Conservation (phyloP, 176 grass and related monocot genomes). For the Oryza glumipatula region DNA sequence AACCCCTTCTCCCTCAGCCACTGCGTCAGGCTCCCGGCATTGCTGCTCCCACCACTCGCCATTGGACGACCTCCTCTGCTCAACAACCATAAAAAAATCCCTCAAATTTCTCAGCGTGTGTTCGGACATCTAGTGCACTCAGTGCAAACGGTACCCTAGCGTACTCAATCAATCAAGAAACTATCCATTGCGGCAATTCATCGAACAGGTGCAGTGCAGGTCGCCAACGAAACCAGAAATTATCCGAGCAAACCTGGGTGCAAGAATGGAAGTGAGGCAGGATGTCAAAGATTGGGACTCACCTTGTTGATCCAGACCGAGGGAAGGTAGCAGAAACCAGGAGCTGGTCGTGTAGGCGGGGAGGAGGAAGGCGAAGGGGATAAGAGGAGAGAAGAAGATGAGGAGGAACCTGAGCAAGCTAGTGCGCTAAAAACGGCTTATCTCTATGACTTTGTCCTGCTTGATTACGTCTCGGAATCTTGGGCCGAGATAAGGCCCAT, state of each 20-base stretch:
- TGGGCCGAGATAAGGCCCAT: not conserved
- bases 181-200: not conserved
- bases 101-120: not conserved
- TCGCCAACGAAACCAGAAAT: not conserved
- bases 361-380: not conserved
- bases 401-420: not conserved
- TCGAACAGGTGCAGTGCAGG: not conserved
- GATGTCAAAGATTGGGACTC: not conserved
- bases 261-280: not conserved
- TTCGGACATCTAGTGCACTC: too few relatives aligned
- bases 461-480: not conserved
- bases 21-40: slow-evolving; percentile 46
- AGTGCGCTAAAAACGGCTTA: not conserved
- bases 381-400: not conserved
- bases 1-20: slow-evolving; percentile 87
- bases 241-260: not conserved
- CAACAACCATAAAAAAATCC: not conserved
- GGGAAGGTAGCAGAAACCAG: not conserved
- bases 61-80: slow-evolving; percentile 26
- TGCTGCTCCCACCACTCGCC: slow-evolving; percentile 27
- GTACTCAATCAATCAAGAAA: not conserved
- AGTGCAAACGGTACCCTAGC: too few relatives aligned
- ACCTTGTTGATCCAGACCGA: not conserved
- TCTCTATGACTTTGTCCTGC: not conserved
- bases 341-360: not conserved